Evolutionary conservation across 129 eudicot genomes (phyloP), one percentile per base, ranked within the genome.

Genomic region (Pulicaria dysenterica): DNA sequence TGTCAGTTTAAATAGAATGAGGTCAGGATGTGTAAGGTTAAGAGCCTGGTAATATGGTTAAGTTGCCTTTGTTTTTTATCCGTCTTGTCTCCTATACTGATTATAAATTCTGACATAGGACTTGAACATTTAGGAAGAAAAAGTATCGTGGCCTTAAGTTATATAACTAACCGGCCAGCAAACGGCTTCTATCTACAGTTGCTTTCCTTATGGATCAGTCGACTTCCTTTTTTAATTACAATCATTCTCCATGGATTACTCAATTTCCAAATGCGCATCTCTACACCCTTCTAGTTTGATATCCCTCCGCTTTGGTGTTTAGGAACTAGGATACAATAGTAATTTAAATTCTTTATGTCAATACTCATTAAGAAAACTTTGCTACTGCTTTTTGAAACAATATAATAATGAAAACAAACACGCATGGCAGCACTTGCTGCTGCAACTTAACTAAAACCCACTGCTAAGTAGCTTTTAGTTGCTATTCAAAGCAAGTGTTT

Each of bases 111-210:
- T 8, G 40, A 70, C 49, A 69, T 51, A 50, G 64, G 15, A 53
- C 40, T 54, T 54, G 12, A 17, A 34, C 63, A 39, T 65, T 42
- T 44, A 65, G 53, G 69, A 64, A 41, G 51, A 41, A 64, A 17
- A 64, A 42, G 14, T 51, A 15, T 38, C 1, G 51, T 16, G 37
- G 38, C 38, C 42, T 53, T 69, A 46, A 69, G n/a, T 15, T 69
- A 37, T 69, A 9, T 15, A 3, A 50, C 13, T 40, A 36, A 24
- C 31, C 31, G 31, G 31, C 2, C 31, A 0, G 31, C 31, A 24
- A 24, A 24, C 31, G 31, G 31, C 31, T 24, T 24, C 31, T 24
- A 24, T 24, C 31, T 24, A 24, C 31, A 24, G 31, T 1, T 24
- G 31, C 2, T 24, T 24, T 24, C 31, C 2, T 1, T 24, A 24